Evolutionary conservation across 169 alveolate genomes (phyloP), one percentile per base, ranked within the genome.

Genomic region (Eimeria tenella): DNA sequence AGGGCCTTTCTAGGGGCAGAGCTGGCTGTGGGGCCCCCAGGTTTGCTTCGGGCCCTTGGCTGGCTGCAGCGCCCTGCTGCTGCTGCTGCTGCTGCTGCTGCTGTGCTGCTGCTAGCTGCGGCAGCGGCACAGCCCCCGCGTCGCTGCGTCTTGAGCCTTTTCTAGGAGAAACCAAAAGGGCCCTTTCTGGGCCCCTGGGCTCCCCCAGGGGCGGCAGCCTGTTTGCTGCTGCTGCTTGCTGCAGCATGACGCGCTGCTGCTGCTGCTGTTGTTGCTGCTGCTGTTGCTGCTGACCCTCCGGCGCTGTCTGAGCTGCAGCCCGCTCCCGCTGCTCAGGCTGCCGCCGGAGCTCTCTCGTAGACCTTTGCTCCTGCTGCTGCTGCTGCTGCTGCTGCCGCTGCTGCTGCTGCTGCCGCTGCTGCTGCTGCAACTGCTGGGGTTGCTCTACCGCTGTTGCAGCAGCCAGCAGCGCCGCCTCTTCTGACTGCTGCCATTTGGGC

Each of bases 1-100:
- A 52, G 3, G 86, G 42, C 65, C 86, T 75, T n/a, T n/a, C n/a
- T n/a, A n/a, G n/a, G n/a, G n/a, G n/a, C n/a, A n/a, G n/a, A n/a
- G n/a, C n/a, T n/a, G n/a, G n/a, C 86, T 19, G 65, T 3, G 86
- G 50, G n/a, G 11, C 53, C 8, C 56, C 25, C 60, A 49, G 10
- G 7, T 31, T 52, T 23, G 58, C 4, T 13, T 4, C 73, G 4
- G 81, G 42, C 56, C 56, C 53, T 55, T 31, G 55, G 11, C 4
- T 55, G 4, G 19, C 56, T 23, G 9, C 53, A 0, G 21, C 81
- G 42, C 9, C 81, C 56, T 71, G 81, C 81, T 71, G 81, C 81
- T 75, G 60, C 86, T 75, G 86, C 86, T 75, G 63, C 65, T 9
- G 86, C 86, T 49, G 86, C 25, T 75, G 86, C 62, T 81, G 74